phyloP scores from a whole-genome alignment of 306 rosid genomes.

The Rubus parviflorus region DNA sequence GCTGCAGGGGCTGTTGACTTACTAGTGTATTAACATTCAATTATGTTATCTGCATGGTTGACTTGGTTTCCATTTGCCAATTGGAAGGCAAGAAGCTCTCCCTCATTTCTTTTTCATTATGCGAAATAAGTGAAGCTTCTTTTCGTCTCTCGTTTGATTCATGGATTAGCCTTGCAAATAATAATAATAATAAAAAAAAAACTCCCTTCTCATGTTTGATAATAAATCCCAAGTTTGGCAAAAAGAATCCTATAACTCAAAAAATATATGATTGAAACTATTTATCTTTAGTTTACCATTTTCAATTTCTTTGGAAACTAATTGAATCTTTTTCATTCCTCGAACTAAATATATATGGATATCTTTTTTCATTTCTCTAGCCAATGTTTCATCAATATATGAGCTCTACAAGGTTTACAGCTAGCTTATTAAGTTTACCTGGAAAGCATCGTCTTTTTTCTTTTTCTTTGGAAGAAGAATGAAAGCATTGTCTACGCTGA shows the following conservation, averaged over 20 bases:
- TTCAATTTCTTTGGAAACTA: background rate
- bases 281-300: background rate
- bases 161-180: background rate
- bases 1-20: slow-evolving; percentile 12
- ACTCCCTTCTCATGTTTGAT: background rate
- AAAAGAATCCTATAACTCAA: background rate
- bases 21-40: slow-evolving; percentile 10
- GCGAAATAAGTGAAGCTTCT: background rate
- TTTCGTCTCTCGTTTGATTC: background rate
- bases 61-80: slow-evolving; percentile 18
- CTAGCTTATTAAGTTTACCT: too few species aligned
- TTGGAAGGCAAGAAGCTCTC: background rate
- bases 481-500: background rate
- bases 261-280: too few species aligned
- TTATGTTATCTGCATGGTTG: slow-evolving; percentile 19
- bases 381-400: too few species aligned
- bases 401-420: too few species aligned
- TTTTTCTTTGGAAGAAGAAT: background rate
- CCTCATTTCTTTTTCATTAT: background rate
- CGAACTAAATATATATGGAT: background rate
- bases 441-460: too few species aligned
- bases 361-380: too few species aligned
- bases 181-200: too few species aligned
- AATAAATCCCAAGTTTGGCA: background rate
- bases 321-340: background rate